Evolutionary conservation across 371 early-diverging fungal species (phyloP), one percentile per base, ranked within the genome.

Genomic region (Umbelopsis sp.): DNA sequence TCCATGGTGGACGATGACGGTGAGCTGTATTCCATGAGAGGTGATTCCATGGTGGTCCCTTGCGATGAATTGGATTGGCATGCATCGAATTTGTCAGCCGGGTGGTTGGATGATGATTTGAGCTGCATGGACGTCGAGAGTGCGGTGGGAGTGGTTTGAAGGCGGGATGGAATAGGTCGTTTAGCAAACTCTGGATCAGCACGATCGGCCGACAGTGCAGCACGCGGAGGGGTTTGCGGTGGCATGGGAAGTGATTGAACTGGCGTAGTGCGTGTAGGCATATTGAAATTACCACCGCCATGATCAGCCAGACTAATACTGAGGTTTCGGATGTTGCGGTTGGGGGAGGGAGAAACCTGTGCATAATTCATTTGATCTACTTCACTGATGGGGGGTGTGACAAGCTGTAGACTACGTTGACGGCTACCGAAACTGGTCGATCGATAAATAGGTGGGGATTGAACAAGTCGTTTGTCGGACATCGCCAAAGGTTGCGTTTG

Each of bases 311-410:
- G 44, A 48, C 32, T 45, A 38, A 65, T 48, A 18, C 65, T 65
- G 20, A 65, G 65, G 37, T 46, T 46, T 41, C 45, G 65, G 37
- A 65, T 65, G 35, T 65, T 65, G 44, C 65, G 65, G 0, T 16
- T 41, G 11, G 48, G 65, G 9, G 46, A 51, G 8, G 12, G 57
- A 18, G 44, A 44, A 29, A 50, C 65, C 20, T 46, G 65, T 9
- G 65, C 48, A n/a, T 78, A 81, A 3, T 66, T 67, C 9, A 79
- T 46, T 62, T 79, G 76, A 65, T 81, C 80, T 8, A 81, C 44
- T 67, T 81, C 78, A 64, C 69, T 72, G 10, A 72, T 69, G 10
- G 80, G 76, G 20, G 80, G 79, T 22, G 65, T 69, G 10, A 75
- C 62, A 11, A 81, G 51, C 37, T 77, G 80, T 44, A 80, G 63